A percentile compares a stretch with the other conserved stretches of the same genome.
Conservation (phyloP, 176 grass and related monocot species). For the Zea mays region Zm-B73-REFERENCE-NAM-5.0 NC_050098.1:111306001-111306500, state of each 20-base stretch:
- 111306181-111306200: neutral
- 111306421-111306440: neutral
- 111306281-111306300: neutral
- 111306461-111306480: neutral
- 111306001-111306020: neutral
- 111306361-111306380: neutral
- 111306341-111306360: neutral
- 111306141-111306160: neutral
- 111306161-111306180: neutral
- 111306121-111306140: neutral
- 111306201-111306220: neutral
- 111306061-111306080: neutral
- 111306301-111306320: neutral
- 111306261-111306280: neutral
- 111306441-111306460: neutral
- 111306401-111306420: slow-evolving; percentile 5
- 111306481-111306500: neutral
- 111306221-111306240: neutral
- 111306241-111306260: slow-evolving; percentile 1
- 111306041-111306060: slow-evolving; percentile 1
- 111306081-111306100: neutral
- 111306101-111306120: neutral
- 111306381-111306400: neutral
- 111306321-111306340: neutral
- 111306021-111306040: slow-evolving; percentile 4